Conservation (phyloP, 805 yeast species). For the Candida incommunis region DNA sequence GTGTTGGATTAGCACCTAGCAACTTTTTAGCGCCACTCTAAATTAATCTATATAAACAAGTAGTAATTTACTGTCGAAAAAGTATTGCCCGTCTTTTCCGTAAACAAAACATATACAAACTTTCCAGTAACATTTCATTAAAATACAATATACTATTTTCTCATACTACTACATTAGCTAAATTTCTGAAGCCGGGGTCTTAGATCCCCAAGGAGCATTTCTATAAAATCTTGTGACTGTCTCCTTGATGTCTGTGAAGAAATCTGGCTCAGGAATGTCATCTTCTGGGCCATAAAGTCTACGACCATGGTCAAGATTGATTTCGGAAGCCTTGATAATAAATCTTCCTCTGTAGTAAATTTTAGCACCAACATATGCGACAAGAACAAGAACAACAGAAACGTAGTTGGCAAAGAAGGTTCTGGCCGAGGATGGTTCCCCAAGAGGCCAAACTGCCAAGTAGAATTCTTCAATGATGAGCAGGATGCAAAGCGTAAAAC, state of each 20-base stretch:
- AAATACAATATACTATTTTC: not conserved
- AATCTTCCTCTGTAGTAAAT: slow-evolving; percentile 14
- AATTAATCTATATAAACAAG: not conserved
- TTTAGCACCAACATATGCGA: slow-evolving; percentile 30
- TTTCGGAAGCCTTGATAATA: not conserved
- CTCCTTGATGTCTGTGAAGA: not conserved
- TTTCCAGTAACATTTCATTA: too few relatives aligned
- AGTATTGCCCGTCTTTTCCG: too few relatives aligned
- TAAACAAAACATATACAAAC: too few relatives aligned
- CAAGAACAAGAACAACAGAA: slow-evolving; percentile 17
- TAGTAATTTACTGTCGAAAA: too few relatives aligned
- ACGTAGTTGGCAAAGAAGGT: slow-evolving; percentile 31
- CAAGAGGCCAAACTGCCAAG: slow-evolving; percentile 51
- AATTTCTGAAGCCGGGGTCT: not conserved
- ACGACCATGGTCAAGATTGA: slow-evolving; percentile 1
- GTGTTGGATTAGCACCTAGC: slow-evolving; percentile 49
- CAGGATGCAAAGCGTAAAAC: slow-evolving; percentile 33
- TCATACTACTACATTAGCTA: not conserved
- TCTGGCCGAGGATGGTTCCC: slow-evolving; percentile 6
- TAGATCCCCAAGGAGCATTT: not conserved
- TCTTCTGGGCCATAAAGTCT: not conserved
- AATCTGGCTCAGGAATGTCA: slow-evolving; percentile 1
- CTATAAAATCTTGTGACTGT: not conserved
- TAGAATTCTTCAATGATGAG: slow-evolving; percentile 54
- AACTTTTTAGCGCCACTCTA: slow-evolving; percentile 23